Evolutionary conservation across 73 alveolate genomes (phyloP), one percentile per base, ranked within the genome.

Genomic region (Paramecium caudatum): DNA sequence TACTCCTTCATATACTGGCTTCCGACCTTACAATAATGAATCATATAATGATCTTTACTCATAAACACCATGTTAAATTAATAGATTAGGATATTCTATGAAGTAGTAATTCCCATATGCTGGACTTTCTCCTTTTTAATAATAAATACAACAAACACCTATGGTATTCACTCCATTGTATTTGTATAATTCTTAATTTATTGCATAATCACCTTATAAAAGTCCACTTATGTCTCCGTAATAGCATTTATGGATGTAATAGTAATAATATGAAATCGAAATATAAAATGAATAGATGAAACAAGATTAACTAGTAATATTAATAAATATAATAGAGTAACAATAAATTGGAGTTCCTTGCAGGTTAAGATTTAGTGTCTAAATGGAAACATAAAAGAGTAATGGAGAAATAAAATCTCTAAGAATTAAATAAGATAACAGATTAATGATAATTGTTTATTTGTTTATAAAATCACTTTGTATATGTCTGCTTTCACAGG

Each of bases 401-500:
- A 5, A 25, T 32, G 16, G 47, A 68, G 16, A 68, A 68, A 55
- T 23, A 55, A 10, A 55, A 55, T 55, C 30, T 27, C 4, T 55
- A 21, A 55, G 80, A 55, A 27, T 4, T 55, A 55, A 23, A 55
- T 55, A 55, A 55, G 46, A 55, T 55, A 27, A 55, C 30, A 55
- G 80, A 55, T 15, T 10, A 55, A 23, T 55, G 80, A 55, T 10
- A 10, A 55, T 55, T 55, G 80, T 23, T 55, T 55, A 55, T 55
- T 16, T 46, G 2, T 46, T 46, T 13, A 46, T 46, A 46, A n/a
- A n/a, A n/a, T n/a, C n/a, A n/a, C n/a, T n/a, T n/a, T n/a, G n/a
- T n/a, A n/a, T n/a, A 55, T 55, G 80, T 41, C 88, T 41, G 49
- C 69, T 37, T 74, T 74, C 32, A 74, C 88, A 12, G 88, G 88